Base-by-base conservation (phyloP, 768 basidiomycete genomes). In the Boletus patriciae region DNA sequence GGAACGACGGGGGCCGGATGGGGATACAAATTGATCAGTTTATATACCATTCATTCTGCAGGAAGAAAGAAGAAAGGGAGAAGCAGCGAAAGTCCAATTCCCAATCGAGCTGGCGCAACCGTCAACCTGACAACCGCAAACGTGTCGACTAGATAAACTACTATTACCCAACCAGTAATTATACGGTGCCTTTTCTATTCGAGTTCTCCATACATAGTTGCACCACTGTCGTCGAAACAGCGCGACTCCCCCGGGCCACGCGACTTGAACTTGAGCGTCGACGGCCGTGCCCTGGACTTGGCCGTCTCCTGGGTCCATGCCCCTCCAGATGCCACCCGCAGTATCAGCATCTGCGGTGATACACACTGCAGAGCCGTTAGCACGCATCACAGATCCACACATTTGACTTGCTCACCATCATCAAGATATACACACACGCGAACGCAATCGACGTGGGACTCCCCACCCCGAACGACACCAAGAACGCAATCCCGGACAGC, bases 311-410 rank as follows among this genome's bases (percentile, higher is more conserved):
- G 55, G 25, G 47, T 21, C 66, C 64, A 66, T 9, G 50, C 50
- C 3, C 42, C 48, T 19, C 64, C 66, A 40, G 59, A 61, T 12
- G 62, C 62, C 29, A 70, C 60, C 13, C 62, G 58, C 33, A 68
- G 37, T 9, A 70, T 66, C 46, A 70, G 25, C 58, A 66, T 58
- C 52, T 66, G 69, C 37, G 68, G 62, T 1, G 69, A 66, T 57
- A 70, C 55, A 25, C 65, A 55, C 67, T 68, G 42, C 36, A 46
- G 7, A 8, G 3, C 18, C 36, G 3, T 67, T n/a, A 59, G 38
- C 25, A 13, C n/a, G 1, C 29, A 18, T 36, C 46, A 15, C 27
- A 10, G 3, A 29, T 16, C 3, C 13, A 8, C 15, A 10, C 6
- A 36, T 18, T n/a, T 2, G 2, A 18, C 25, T n/a, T 9, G 18